Base-by-base conservation (phyloP, 208 protist genomes). In the Strigomonas culicis region DNA sequence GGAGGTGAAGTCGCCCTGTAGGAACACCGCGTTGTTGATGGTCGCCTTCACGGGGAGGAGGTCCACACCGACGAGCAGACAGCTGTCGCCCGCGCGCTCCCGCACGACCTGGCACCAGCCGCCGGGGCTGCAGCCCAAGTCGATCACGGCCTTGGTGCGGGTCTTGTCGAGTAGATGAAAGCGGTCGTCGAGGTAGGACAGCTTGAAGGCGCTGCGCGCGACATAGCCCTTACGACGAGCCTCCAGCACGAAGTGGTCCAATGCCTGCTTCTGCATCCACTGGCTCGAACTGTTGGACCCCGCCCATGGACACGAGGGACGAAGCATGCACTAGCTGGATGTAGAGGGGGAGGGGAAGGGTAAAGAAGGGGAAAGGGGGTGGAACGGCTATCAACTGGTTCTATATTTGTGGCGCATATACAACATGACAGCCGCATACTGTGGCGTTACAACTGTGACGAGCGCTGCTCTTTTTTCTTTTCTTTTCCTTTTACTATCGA, bases 121-220 rank as follows among this genome's bases (percentile, higher is more conserved):
- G 15, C 88, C 88, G n/a, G 88, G 88, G 51, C 88, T 94, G 68
- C 82, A 90, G 36, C 88, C 88, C 22, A 94, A 77, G 68, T 94
- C 88, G 25, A 94, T 68, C 19, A 82, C 88, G 39, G 79, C 68
- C 41, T 77, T 72, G 28, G 80, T 90, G 25, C 75, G 46, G 19
- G 49, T 25, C 4, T 63, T 31, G 24, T 73, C 70, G 43, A 94
- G 84, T 52, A 94, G 74, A 21, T 57, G 62, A 53, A 85, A 89
- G 44, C 82, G 79, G 39, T 90, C 80, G 49, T 94, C 82, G 15
- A 94, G 77, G 59, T 86, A 62, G 8, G 53, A 58, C 13, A 94
- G 80, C 53, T 94, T 94, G 66, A 84, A 90, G 44, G 88, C 88
- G 52, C 88, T 94, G 32, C 88, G 84, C 15, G 88, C 84, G 25